Percentiles rank a stretch among this genome's conserved stretches.
phyloP scores from a whole-genome alignment of 805 yeast genomes.

The Lachancea thermotolerans region DNA sequence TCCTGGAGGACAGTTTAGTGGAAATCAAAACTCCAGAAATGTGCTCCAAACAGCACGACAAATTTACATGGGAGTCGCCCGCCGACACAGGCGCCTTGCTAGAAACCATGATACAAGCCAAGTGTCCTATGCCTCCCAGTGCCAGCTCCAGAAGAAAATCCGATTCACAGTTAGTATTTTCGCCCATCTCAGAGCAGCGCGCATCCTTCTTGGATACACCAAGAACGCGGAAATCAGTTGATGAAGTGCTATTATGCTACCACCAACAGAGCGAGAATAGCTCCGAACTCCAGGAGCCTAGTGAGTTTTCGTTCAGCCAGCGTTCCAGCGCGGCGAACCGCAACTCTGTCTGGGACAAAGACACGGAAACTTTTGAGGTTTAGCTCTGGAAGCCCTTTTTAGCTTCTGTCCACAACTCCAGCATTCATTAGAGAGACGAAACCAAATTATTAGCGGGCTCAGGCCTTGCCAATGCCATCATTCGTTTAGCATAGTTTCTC shows the following conservation, averaged over 20 bases:
- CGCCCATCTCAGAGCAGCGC: constrained; percentile 21
- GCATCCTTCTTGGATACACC: constrained; percentile 12
- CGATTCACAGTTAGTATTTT: constrained; percentile 14
- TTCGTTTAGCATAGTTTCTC: constrained; percentile 5
- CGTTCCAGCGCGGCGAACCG: neutral
- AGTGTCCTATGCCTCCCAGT: neutral
- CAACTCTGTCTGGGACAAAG: constrained; percentile 2
- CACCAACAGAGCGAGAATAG: constrained; percentile 22
- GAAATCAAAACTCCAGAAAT: constrained; percentile 12
- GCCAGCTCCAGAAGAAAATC: constrained; percentile 14
- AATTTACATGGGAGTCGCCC: constrained; percentile 12
- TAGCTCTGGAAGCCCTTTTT: neutral
- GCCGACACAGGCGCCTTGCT: constrained; percentile 4
- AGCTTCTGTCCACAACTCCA: neutral
- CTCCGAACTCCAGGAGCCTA: constrained; percentile 14
- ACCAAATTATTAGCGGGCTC: neutral
- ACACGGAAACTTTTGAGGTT: constrained; percentile 1
- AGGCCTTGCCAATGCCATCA: neutral
- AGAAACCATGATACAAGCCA: constrained; percentile 9
- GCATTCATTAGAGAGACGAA: neutral
- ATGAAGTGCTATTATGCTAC: constrained; percentile 27
- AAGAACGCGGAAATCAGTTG: constrained; percentile 23
- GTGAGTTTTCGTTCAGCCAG: constrained; percentile 8
- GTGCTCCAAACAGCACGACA: constrained; percentile 5
- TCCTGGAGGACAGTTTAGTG: constrained; percentile 19